Evolutionary conservation across 176 grass and related monocot species (phyloP).

Genomic region (Zizania latifolia): DNA sequence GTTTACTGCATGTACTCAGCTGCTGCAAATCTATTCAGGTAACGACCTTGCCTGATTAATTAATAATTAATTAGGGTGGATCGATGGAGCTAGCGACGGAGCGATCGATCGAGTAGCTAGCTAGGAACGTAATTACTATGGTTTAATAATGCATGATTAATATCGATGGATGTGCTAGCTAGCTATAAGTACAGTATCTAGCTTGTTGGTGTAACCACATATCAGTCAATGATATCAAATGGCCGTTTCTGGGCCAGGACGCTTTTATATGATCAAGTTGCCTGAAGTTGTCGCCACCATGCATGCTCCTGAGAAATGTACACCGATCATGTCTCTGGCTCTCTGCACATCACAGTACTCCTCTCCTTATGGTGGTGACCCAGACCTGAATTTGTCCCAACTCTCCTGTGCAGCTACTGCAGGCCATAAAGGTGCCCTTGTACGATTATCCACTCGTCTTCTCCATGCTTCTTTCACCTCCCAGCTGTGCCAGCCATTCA

Average conservation of each 20-base stretch:
- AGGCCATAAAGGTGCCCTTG: background rate
- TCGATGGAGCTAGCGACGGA: too few relatives aligned
- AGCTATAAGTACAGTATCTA: too few relatives aligned
- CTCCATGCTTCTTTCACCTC: background rate
- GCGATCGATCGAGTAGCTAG: too few relatives aligned
- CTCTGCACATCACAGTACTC: background rate
- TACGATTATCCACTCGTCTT: background rate
- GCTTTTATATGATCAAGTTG: background rate
- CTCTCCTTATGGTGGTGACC: background rate
- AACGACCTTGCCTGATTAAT: too few relatives aligned
- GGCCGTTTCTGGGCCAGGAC: background rate
- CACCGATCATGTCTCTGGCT: background rate
- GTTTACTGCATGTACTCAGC: too few relatives aligned
- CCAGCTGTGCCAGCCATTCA: too few relatives aligned
- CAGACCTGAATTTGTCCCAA: background rate
- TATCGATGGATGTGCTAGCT: background rate
- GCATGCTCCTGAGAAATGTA: background rate
- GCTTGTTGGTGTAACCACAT: background rate
- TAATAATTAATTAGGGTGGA: too few relatives aligned
- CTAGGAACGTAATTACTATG: too few relatives aligned
- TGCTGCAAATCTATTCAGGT: too few relatives aligned
- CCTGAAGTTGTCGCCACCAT: background rate
- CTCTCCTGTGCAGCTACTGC: background rate
- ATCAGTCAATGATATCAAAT: too few relatives aligned
- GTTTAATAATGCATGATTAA: background rate